Evolutionary conservation across 129 eudicot genomes (phyloP).

Genomic region (Pittosporum tobira): DNA sequence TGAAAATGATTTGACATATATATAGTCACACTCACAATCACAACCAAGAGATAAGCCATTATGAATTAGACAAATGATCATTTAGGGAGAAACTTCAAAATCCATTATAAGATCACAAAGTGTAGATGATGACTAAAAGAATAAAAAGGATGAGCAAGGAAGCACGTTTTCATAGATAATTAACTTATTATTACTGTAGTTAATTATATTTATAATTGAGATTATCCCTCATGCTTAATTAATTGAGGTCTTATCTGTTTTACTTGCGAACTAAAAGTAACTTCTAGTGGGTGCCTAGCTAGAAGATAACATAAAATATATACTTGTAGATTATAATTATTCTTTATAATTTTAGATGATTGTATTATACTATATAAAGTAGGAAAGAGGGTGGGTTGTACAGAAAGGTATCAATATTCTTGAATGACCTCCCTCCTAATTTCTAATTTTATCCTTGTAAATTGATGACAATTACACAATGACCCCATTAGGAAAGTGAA

Average conservation of each 20-base stretch:
- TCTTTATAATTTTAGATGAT: too few relatives aligned
- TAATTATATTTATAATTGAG: neutral
- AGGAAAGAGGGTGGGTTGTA: too few relatives aligned
- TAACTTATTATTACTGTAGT: neutral
- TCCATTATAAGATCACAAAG: neutral
- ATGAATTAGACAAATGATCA: neutral
- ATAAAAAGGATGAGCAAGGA: neutral
- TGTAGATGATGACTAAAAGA: conserved; percentile 2
- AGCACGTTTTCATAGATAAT: neutral
- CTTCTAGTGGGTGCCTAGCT: neutral
- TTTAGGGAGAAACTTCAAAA: neutral
- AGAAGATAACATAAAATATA: conserved; percentile 4
- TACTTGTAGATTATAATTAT: neutral
- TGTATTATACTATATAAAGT: too few relatives aligned
- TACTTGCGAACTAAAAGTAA: neutral
- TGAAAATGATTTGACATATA: neutral
- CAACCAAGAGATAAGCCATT: neutral
- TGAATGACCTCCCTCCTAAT: too few relatives aligned
- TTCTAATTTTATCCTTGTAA: too few relatives aligned
- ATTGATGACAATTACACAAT: too few relatives aligned
- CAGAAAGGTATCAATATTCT: too few relatives aligned
- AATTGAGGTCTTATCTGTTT: neutral
- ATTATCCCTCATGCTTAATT: conserved; percentile 5
- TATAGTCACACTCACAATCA: neutral
- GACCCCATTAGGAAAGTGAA: too few relatives aligned